These are phyloP conservation scores for Solanum hybrid DNA, from an alignment of 305 asterid species.

Conservation along the genomic window DNA sequence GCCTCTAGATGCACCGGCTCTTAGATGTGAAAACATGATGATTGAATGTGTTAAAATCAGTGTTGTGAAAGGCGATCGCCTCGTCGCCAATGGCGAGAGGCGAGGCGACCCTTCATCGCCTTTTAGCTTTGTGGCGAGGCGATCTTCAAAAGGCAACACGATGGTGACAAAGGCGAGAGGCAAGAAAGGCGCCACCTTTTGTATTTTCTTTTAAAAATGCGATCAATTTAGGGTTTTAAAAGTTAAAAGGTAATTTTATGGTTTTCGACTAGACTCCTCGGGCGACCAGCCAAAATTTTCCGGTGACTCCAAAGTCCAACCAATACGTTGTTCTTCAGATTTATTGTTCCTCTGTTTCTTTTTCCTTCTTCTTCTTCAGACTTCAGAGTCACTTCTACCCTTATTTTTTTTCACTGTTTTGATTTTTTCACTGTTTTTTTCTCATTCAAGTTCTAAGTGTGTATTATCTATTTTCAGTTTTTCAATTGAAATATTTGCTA, in stretches of 20 bases:
- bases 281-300: neutral
- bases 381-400: neutral
- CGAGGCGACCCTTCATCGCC: neutral
- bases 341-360: neutral
- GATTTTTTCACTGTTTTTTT: neutral
- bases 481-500: neutral
- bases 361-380: neutral
- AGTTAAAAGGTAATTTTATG: neutral
- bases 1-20: neutral
- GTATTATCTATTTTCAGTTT: neutral
- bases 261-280: neutral
- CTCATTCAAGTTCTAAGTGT: neutral
- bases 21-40: neutral
- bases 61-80: neutral
- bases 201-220: neutral
- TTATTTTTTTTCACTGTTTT: neutral
- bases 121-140: neutral
- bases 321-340: no score
- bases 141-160: neutral
- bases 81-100: neutral
- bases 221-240: neutral
- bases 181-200: neutral
- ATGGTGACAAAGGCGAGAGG: neutral
- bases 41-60: neutral
- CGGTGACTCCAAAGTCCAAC: neutral